Evolutionary conservation across 768 basidiomycete species (phyloP).

Genomic region (Tylopilus sp.): DNA sequence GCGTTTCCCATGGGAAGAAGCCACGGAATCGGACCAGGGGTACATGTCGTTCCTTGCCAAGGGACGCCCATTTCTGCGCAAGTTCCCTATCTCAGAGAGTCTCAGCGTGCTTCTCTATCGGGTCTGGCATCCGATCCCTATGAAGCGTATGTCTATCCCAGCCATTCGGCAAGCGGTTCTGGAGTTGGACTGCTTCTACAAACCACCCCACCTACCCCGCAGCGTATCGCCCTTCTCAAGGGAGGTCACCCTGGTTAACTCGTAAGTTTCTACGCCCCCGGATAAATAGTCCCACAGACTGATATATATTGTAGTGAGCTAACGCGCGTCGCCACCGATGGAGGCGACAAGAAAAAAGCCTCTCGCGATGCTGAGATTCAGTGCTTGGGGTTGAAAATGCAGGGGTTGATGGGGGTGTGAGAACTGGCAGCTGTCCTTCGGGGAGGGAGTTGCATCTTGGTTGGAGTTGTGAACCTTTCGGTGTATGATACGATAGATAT

Average conservation of each 20-base stretch:
- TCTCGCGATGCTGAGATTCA: neutral
- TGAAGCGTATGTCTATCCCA: constrained; percentile 16
- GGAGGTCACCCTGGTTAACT: constrained; percentile 4
- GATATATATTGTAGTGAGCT: constrained; percentile 8
- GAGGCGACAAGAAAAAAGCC: neutral
- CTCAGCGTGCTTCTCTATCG: constrained; percentile 5
- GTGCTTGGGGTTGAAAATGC: neutral
- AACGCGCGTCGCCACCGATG: constrained; percentile 4
- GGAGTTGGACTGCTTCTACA: constrained; percentile 16
- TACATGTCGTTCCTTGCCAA: constrained; percentile 4
- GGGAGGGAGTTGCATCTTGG: neutral
- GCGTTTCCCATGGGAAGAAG: constrained; percentile 17
- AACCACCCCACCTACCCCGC: neutral
- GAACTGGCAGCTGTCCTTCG: neutral
- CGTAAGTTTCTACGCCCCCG: constrained; percentile 4
- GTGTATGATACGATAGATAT: neutral
- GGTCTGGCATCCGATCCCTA: constrained; percentile 15
- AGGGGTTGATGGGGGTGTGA: neutral
- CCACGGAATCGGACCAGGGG: neutral
- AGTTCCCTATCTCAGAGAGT: constrained; percentile 7
- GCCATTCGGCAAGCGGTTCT: constrained; percentile 14
- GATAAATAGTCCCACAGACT: neutral
- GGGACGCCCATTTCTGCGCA: constrained; percentile 1
- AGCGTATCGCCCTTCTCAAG: neutral
- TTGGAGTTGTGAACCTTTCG: too few species aligned